Evolutionary conservation across 2,329 filamentous ascomycete species (phyloP).

Genomic region (Trichoderma atrobrunneum): DNA sequence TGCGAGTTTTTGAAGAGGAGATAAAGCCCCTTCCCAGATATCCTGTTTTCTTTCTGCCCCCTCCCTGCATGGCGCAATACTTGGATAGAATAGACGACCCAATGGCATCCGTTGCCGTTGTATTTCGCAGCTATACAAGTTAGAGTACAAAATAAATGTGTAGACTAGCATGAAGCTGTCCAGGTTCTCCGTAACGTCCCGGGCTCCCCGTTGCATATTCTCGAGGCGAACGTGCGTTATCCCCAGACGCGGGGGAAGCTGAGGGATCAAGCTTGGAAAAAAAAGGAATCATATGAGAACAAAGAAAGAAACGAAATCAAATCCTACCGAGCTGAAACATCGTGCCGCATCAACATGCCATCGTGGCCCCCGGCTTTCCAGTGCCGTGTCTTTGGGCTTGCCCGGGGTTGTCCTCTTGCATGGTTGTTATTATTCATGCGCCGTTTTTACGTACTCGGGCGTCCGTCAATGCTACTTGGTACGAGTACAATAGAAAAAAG

Average conservation of each 20-base stretch:
- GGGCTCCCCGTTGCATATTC: background rate
- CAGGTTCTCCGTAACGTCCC: background rate
- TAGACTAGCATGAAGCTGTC: background rate
- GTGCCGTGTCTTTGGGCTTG: slow-evolving; percentile 1
- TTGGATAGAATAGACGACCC: background rate
- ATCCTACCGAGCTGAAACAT: background rate
- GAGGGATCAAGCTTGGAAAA: background rate
- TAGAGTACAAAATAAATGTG: background rate
- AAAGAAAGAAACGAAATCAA: background rate
- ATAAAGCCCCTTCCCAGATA: background rate
- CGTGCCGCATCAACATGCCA: background rate
- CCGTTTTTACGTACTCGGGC: background rate
- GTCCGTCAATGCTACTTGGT: background rate
- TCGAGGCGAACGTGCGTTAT: background rate
- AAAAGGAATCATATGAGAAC: background rate
- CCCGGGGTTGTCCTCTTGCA: background rate
- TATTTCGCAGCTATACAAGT: background rate
- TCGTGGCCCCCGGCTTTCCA: background rate
- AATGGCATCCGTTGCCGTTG: background rate
- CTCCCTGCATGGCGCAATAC: background rate
- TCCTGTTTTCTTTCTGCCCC: background rate
- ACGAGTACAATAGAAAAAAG: background rate
- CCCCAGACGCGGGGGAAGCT: background rate
- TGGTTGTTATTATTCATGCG: background rate
- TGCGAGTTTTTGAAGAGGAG: background rate